Conservation (phyloP, 2,329 filamentous ascomycete species). For the Penicillium sp. region DNA sequence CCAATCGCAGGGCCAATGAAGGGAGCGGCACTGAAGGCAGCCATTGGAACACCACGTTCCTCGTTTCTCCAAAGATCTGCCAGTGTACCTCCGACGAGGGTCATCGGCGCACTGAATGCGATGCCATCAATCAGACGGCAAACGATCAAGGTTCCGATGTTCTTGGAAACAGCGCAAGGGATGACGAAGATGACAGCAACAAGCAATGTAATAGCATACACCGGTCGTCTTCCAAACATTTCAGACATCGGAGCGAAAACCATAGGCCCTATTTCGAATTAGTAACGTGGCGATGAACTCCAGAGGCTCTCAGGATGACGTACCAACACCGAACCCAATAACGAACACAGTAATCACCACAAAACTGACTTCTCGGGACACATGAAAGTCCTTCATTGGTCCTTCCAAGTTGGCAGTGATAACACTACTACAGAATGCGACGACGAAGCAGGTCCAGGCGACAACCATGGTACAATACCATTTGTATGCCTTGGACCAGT, state of each 20-base stretch:
- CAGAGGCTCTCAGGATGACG: conserved; percentile 6
- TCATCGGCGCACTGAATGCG: conserved; percentile 84
- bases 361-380: conserved; percentile 72
- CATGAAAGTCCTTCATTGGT: conserved; percentile 63
- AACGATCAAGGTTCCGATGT: conserved; percentile 74
- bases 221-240: conserved; percentile 68
- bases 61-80: conserved; percentile 84
- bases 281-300: conserved; percentile 8
- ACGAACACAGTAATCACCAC: conserved; percentile 76
- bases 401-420: conserved; percentile 75
- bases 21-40: conserved; percentile 78
- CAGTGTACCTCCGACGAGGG: conserved; percentile 77
- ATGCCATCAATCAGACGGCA: conserved; percentile 79
- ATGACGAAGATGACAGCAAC: conserved; percentile 78
- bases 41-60: conserved; percentile 84
- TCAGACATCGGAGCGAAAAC: conserved; percentile 77
- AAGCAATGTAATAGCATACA: conserved; percentile 70
- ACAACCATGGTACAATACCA: conserved; percentile 88
- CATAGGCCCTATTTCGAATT: conserved; percentile 62
- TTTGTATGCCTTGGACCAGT: conserved; percentile 76
- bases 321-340: conserved; percentile 76
- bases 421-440: conserved; percentile 71
- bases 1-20: conserved; percentile 80
- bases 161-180: conserved; percentile 74
- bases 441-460: conserved; percentile 72